phyloP scores from a whole-genome alignment of 2,329 filamentous ascomycete species.

The Sclerotinia subarctica region DNA sequence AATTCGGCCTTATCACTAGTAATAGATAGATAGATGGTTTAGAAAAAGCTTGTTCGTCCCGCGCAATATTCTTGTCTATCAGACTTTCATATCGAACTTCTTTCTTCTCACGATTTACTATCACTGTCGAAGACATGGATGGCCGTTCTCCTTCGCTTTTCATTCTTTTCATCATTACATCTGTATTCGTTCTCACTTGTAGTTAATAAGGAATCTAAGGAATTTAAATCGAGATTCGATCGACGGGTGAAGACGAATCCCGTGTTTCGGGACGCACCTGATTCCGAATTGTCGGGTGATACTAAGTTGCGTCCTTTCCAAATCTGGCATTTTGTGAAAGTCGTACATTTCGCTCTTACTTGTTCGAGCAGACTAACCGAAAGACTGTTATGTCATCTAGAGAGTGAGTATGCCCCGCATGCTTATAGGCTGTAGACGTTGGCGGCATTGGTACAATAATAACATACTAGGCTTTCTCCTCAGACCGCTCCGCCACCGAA shows the following conservation, averaged over 20 bases:
- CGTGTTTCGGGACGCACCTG: background rate
- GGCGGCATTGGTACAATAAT: too few relatives aligned
- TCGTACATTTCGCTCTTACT: too few relatives aligned
- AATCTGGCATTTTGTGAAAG: too few relatives aligned
- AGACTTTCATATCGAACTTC: background rate
- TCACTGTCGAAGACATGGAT: background rate
- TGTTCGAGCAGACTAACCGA: too few relatives aligned
- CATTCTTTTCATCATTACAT: background rate
- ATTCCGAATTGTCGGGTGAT: background rate
- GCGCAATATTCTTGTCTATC: background rate
- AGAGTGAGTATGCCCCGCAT: too few relatives aligned
- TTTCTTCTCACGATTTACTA: background rate
- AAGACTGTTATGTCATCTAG: too few relatives aligned
- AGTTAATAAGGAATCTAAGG: background rate
- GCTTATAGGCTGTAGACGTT: too few relatives aligned
- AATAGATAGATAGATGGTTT: background rate
- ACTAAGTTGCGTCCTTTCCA: too few relatives aligned
- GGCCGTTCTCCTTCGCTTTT: background rate
- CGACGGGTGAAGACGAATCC: background rate
- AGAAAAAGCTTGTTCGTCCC: background rate
- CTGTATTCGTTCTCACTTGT: background rate
- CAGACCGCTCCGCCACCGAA: too few relatives aligned
- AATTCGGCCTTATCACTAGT: background rate
- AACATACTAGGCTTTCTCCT: too few relatives aligned
- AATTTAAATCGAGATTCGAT: background rate